phyloP scores from a whole-genome alignment of 805 yeast species.

The Priceomyces carsonii region DNA sequence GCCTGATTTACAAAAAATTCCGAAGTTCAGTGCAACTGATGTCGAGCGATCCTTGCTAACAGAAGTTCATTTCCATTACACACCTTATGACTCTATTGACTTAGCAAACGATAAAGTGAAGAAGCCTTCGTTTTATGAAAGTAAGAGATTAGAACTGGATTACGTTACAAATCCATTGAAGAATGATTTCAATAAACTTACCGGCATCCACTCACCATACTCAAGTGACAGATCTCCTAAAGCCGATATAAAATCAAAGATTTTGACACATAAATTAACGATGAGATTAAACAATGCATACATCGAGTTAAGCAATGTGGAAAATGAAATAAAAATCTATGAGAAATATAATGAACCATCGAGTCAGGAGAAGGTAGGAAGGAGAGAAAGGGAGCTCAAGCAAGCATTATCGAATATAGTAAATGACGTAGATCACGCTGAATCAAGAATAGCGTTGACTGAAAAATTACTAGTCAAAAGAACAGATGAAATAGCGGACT shows the following conservation, averaged over 20 bases:
- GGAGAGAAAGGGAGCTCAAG: slow-evolving; percentile 43
- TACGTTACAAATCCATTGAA: slow-evolving; percentile 69
- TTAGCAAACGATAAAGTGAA: slow-evolving; percentile 12
- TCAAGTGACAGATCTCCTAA: slow-evolving; percentile 25
- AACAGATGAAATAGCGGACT: slow-evolving; percentile 27
- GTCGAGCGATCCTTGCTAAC: slow-evolving; percentile 77
- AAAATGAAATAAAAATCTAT: slow-evolving; percentile 41
- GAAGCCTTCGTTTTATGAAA: slow-evolving; percentile 51
- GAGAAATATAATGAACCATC: slow-evolving; percentile 39
- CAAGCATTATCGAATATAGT: slow-evolving; percentile 47
- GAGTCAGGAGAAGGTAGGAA: slow-evolving; percentile 39
- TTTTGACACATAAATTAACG: slow-evolving; percentile 64
- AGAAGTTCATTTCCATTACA: slow-evolving; percentile 66
- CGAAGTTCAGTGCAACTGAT: slow-evolving; percentile 65
- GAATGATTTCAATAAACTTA: slow-evolving; percentile 47
- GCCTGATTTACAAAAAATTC: slow-evolving; percentile 68
- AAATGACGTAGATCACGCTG: slow-evolving; percentile 46
- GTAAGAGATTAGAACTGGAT: slow-evolving; percentile 62
- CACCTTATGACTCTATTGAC: slow-evolving; percentile 44
- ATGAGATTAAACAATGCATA: slow-evolving; percentile 54
- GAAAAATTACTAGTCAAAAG: slow-evolving; percentile 31
- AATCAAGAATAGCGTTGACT: slow-evolving; percentile 34
- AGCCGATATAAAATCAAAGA: slow-evolving; percentile 25
- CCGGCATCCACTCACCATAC: slow-evolving; percentile 50
- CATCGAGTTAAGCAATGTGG: slow-evolving; percentile 41